Evolutionary conservation across 805 yeast genomes (phyloP), one percentile per base, ranked within the genome.

Genomic region (Debaryomyces prosopidis): DNA sequence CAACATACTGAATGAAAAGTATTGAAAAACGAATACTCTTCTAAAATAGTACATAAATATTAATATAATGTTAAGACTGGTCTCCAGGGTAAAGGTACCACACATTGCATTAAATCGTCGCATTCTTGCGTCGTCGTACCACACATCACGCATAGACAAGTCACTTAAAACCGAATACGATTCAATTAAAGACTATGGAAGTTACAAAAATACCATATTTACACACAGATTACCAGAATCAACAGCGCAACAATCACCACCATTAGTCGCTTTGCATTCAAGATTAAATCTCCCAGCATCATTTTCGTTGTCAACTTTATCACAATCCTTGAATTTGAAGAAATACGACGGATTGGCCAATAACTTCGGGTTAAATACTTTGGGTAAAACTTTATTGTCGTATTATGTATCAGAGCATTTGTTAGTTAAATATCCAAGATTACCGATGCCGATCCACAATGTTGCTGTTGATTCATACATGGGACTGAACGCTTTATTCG

Each of bases 351-450:
- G 78, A 11, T 73, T 75, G 48, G 85, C 83, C 14, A 86, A 87
- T 65, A 92, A 94, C 64, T 75, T 75, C 46, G 94, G 95, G 4
- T 76, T 92, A 59, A 79, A 86, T 46, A 79, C 81, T n/a, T 83
- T 92, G 59, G 99, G 99, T 41, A 81, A 84, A 57, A 82, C 84
- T 48, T 69, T 94, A 40, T 69, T 94, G 48, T 80, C 84, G 10
- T 89, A 83, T 64, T 85, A 88, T 58, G 85, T 83, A 3, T 76
- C 87, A 16, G 96, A 89, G 63, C 71, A 86, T 54, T 71, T 92
- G 47, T 69, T 89, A 55, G 66, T 83, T 41, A 81, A 79, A 52
- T 90, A 90, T 63, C 99, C 99, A 43, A 81, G 99, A 62, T 75
- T 94, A 41, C 99, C 99, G 14, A 77, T 85, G 49, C 78, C 82